Evolutionary conservation across 129 eudicot species (phyloP), one percentile per base, ranked within the genome.

Genomic region (Flaveria sonorensis): DNA sequence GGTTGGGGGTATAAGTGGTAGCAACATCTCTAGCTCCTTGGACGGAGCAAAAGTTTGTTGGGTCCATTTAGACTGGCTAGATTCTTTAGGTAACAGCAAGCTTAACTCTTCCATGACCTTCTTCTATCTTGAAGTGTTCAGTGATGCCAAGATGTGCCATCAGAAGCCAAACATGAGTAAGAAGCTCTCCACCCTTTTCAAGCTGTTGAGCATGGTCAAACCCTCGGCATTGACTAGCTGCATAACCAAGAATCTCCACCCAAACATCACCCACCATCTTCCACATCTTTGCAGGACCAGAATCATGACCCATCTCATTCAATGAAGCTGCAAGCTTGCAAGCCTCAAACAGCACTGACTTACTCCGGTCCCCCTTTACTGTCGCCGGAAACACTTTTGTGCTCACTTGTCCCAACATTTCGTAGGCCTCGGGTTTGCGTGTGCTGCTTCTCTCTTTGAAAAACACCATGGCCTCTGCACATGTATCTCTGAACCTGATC

Each of bases 321-420:
- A 82, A 72, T 10, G 72, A 72, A 20, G 60, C 70, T 10, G 89
- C 89, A 23, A 85, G 80, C 26, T 55, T 65, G 56, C 86, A 79
- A 2, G 89, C 89, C 67, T 85, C 86, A 40, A 85, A 85, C 82
- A 85, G 20, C 21, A 82, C 84, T 16, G 89, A 85, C 71, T 85
- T 79, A 59, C 89, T 85, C 69, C 86, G 72, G 19, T 85, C 86
- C 23, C 89, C 89, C 71, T 85, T 82, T 47, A 85, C 84, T 75
- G 70, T 79, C 14, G 72, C 73, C 1, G 86, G 86, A 26, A 40
- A 24, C 23, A 81, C 83, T 81, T 85, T 77, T 15, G 79, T 78
- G 46, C 81, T 79, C 77, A 85, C 89, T 20, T 47, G 47, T 5
- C 57, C 75, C 24, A 85, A 26, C 79, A 48, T 74, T 15, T 70